phyloP scores from a whole-genome alignment of 208 protist species.

The Acanthamoeba culbertsoni region DNA sequence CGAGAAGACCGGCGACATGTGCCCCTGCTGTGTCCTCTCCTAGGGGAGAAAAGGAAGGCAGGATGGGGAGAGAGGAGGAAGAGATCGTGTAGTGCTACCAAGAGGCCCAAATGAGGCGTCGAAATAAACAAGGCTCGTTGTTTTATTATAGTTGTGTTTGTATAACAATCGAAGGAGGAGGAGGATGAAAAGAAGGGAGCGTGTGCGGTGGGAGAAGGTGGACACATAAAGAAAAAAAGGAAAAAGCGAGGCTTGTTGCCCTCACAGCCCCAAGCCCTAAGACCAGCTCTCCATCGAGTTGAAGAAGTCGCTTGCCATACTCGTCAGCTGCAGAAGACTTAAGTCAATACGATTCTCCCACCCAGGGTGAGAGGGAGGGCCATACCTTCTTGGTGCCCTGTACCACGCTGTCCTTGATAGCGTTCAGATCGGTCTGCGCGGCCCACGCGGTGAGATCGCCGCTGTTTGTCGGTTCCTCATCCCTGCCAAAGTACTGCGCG shows the following conservation, averaged over 20 bases:
- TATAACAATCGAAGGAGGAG: no score
- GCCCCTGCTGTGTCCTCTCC: background rate
- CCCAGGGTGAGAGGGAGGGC: background rate
- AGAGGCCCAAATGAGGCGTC: no score
- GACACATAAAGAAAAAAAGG: no score
- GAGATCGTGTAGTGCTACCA: background rate
- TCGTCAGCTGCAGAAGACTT: background rate
- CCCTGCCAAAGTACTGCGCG: constrained; percentile 4
- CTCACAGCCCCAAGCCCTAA: no score
- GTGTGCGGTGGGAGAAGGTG: no score
- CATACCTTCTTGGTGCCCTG: constrained; percentile 47
- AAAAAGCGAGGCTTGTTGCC: no score
- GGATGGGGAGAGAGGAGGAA: background rate
- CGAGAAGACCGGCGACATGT: constrained; percentile 29
- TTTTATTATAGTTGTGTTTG: no score
- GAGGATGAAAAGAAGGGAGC: no score
- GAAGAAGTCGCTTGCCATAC: constrained; percentile 1
- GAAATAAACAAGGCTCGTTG: no score
- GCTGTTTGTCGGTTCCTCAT: background rate
- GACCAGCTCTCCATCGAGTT: constrained; percentile 45
- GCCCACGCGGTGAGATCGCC: background rate
- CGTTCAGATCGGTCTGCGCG: background rate
- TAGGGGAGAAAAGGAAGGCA: background rate
- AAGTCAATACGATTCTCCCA: background rate
- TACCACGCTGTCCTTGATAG: constrained; percentile 5